Base-by-base conservation (phyloP, 139 green algal species). In the Closterium sp. region DNA sequence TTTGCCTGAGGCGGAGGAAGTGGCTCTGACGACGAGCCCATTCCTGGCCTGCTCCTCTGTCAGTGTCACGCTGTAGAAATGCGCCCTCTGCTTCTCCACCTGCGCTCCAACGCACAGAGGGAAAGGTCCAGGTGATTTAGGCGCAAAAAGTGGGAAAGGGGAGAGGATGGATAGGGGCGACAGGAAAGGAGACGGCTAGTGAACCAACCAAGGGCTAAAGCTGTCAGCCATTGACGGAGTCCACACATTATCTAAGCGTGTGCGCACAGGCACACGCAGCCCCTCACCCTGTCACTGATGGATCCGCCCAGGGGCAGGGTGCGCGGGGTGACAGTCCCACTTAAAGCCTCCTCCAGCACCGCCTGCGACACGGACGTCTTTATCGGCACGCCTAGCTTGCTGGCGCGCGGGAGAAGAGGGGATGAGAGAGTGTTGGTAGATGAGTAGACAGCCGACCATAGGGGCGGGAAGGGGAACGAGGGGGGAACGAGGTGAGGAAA, bases 321-420 rank as follows among this genome's bases (percentile, higher is more conserved):
- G 33, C 36, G 34, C 21, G 89, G 21, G 16, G 38, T 81, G 23
- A 93, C 34, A 34, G 87, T 66, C 19, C 91, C 91, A 25, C 32
- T 92, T 90, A 93, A 31, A 4, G 91, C 91, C 33, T 93, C 91
- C 81, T 93, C 91, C 36, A 93, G 33, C 28, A 93, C 91, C 31
- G 33, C 33, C 84, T 83, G 33, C 16, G 89, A 89, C 25, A 93
- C 43, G 25, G 84, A 34, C 38, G 91, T 94, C 83, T 94, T 94
- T 86, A 94, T 94, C 16, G 91, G 91, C 33, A 94, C 88, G 33
- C 91, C 91, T 30, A 94, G 32, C 36, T 94, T 94, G 89, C 88
- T 93, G 84, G 0, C 33, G 35, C 35, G 7, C n/a, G 30, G 83
- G 83, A 23, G 83, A n/a, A 9, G 83, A 86, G n/a, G 28, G 85